Percentiles rank a stretch among this genome's conserved stretches.
Evolutionary conservation across 78 protist species (phyloP).

Genomic region (Tieghemostelium lacteum): DNA sequence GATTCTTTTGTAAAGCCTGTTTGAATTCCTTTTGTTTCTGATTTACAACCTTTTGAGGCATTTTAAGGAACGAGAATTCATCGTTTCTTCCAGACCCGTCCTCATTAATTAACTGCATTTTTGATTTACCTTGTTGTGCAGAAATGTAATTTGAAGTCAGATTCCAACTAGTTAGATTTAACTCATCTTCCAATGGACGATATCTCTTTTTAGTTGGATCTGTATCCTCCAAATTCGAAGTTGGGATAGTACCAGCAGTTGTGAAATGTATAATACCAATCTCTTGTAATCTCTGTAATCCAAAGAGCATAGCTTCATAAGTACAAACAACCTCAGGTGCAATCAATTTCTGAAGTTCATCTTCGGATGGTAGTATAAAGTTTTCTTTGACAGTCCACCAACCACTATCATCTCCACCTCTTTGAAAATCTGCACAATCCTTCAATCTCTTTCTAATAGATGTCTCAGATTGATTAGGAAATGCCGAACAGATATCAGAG

Average conservation of each 20-base stretch:
- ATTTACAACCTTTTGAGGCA: conserved; percentile 75
- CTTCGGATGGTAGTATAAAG: conserved; percentile 69
- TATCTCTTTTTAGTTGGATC: conserved; percentile 48
- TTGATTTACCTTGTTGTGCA: conserved; percentile 66
- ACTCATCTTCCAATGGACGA: conserved; percentile 67
- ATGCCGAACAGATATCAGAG: conserved; percentile 47
- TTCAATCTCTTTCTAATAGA: conserved; percentile 80
- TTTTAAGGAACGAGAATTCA: conserved; percentile 44
- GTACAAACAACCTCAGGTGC: conserved; percentile 74
- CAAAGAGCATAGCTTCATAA: conserved; percentile 58
- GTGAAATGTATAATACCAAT: conserved; percentile 78
- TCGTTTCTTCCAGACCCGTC: conserved; percentile 63
- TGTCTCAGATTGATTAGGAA: conserved; percentile 76
- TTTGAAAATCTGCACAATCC: conserved; percentile 81
- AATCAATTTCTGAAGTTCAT: conserved; percentile 65
- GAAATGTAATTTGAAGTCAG: conserved; percentile 42
- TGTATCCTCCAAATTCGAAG: conserved; percentile 7
- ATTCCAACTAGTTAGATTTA: conserved; percentile 77
- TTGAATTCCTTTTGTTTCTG: conserved; percentile 72
- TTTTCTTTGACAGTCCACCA: conserved; percentile 82
- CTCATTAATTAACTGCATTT: conserved; percentile 56
- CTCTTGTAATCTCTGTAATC: conserved; percentile 61
- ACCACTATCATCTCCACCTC: conserved; percentile 86
- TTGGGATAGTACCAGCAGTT: conserved; percentile 54
- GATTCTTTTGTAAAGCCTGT: conserved; percentile 53